Percentiles rank a stretch among this genome's conserved stretches.
These are phyloP conservation scores for Calendula officinalis DNA, from an alignment of 129 eudicot genomes.

Conservation along the genomic window DNA sequence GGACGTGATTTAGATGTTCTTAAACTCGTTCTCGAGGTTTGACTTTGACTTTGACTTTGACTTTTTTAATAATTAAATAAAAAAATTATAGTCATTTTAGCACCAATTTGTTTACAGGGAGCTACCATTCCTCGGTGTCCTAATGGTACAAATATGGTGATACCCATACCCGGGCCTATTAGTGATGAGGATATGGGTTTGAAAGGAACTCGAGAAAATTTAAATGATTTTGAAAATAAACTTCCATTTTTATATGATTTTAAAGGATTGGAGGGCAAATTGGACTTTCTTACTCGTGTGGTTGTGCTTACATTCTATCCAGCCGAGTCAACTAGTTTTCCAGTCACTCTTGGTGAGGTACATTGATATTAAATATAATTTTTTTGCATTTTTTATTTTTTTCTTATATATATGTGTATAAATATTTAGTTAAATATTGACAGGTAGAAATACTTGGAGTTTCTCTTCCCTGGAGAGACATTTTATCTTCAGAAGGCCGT, in stretches of 20 bases:
- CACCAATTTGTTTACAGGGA: constrained; percentile 48
- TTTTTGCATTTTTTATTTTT: no score
- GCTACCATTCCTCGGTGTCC: constrained; percentile 80
- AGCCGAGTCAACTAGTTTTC: constrained; percentile 57
- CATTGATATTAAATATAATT: constrained; percentile 3
- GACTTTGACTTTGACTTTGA: constrained; percentile 24
- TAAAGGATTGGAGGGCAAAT: constrained; percentile 74
- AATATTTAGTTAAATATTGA: background rate
- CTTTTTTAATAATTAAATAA: background rate
- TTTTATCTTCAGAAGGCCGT: constrained; percentile 51
- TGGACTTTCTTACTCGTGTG: constrained; percentile 88
- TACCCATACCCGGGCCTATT: constrained; percentile 63
- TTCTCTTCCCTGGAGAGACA: constrained; percentile 79
- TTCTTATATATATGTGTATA: background rate
- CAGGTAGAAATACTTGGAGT: constrained; percentile 92
- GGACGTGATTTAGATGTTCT: constrained; percentile 83
- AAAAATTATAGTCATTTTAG: constrained; percentile 11
- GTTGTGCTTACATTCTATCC: constrained; percentile 86
- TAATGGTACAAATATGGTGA: constrained; percentile 68
- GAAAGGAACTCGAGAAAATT: constrained; percentile 62
- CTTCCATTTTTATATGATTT: constrained; percentile 66
- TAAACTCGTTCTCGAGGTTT: constrained; percentile 87
- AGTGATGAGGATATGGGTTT: constrained; percentile 72
- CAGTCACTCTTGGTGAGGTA: constrained; percentile 90
- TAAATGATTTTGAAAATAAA: constrained; percentile 40